phyloP scores from a whole-genome alignment of 208 protist species.

The Wallacemonas collosoma region DNA sequence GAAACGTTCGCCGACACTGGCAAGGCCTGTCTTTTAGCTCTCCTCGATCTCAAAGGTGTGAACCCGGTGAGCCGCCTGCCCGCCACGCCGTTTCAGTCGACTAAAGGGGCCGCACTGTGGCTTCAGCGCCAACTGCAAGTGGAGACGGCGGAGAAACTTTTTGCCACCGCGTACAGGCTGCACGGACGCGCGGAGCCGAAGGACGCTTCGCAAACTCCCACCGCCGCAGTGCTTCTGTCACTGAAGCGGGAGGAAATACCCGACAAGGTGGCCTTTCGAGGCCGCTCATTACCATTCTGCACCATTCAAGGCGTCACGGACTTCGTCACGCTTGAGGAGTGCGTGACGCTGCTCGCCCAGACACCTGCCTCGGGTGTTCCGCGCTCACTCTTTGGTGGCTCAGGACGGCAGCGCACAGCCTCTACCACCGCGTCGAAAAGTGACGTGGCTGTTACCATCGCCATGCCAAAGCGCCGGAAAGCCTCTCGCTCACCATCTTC shows the following conservation, averaged over 20 bases:
- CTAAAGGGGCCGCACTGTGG: conserved; percentile 58
- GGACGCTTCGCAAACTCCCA: conserved; percentile 17
- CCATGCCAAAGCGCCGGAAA: background rate
- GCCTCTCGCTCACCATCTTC: conserved; percentile 8
- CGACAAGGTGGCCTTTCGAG: conserved; percentile 65
- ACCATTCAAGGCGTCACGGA: conserved; percentile 54
- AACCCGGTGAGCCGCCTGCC: conserved; percentile 83
- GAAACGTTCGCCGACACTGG: conserved; percentile 80
- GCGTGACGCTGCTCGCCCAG: conserved; percentile 54
- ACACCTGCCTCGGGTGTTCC: conserved; percentile 60
- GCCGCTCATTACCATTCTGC: conserved; percentile 51
- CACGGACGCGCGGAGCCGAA: conserved; percentile 32
- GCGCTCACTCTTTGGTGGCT: conserved; percentile 54
- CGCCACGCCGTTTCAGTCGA: conserved; percentile 52
- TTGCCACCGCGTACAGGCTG: conserved; percentile 57
- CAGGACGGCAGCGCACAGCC: conserved; percentile 9
- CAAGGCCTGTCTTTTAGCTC: conserved; percentile 64
- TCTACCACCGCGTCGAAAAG: background rate
- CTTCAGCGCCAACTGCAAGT: conserved; percentile 80
- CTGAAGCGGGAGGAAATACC: conserved; percentile 57
- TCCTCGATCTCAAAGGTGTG: conserved; percentile 77
- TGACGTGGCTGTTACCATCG: conserved; percentile 12
- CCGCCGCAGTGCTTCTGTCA: conserved; percentile 36
- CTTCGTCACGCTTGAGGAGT: conserved; percentile 63
- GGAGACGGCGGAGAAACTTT: conserved; percentile 71